Percentiles rank a stretch among this genome's conserved stretches.
Conservation (phyloP, 2,329 filamentous ascomycete species). For the Lachnellula willkommii region DNA sequence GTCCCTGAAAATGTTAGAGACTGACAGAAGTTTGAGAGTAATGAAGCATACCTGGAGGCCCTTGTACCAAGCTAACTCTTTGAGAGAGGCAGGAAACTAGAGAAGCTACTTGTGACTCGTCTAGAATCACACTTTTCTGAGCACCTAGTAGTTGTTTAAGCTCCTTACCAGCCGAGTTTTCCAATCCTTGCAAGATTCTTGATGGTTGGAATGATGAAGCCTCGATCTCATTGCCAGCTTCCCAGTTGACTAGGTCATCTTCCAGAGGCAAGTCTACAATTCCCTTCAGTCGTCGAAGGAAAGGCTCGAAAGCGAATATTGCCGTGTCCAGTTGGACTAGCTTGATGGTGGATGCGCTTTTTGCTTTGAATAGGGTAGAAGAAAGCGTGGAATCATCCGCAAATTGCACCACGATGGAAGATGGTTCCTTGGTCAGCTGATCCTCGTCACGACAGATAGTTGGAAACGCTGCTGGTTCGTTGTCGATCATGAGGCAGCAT, state of each 20-base stretch:
- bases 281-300: slow-evolving; percentile 54
- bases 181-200: slow-evolving; percentile 26
- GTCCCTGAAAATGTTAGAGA: slow-evolving; percentile 46
- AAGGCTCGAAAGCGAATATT: slow-evolving; percentile 64
- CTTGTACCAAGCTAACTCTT: slow-evolving; percentile 60
- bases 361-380: slow-evolving; percentile 43
- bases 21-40: not conserved
- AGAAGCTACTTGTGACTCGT: slow-evolving; percentile 51
- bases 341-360: slow-evolving; percentile 31
- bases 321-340: slow-evolving; percentile 60
- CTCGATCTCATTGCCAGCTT: slow-evolving; percentile 11
- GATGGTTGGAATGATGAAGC: slow-evolving; percentile 17
- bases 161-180: slow-evolving; percentile 20
- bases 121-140: slow-evolving; percentile 35
- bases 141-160: slow-evolving; percentile 32
- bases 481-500: slow-evolving; percentile 51
- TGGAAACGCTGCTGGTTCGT: slow-evolving; percentile 55
- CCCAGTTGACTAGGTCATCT: slow-evolving; percentile 43
- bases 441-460: slow-evolving; percentile 48
- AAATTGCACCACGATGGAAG: slow-evolving; percentile 49
- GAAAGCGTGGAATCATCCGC: slow-evolving; percentile 40
- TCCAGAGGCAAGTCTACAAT: slow-evolving; percentile 52
- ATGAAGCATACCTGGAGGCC: slow-evolving; percentile 52
- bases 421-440: slow-evolving; percentile 38
- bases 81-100: slow-evolving; percentile 49